Percentiles rank a stretch among this genome's conserved stretches.
Conservation (phyloP, 495 filamentous ascomycete species). For the Paragyromitra xinjiangensis region DNA sequence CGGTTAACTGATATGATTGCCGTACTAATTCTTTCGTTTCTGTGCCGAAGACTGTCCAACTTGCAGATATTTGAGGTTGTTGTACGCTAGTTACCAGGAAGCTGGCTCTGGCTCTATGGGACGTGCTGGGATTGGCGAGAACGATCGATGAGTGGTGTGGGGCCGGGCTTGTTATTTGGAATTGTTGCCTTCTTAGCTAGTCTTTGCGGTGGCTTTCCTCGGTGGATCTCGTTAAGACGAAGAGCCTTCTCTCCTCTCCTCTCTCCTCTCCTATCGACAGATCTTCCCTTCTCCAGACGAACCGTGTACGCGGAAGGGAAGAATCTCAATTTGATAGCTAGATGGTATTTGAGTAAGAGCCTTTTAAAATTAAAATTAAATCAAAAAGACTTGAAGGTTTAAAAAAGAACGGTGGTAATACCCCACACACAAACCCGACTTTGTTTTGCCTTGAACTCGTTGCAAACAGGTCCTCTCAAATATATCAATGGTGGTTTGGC, state of each 20-base stretch:
- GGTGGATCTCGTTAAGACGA: background rate
- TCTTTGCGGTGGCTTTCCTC: conserved; percentile 4
- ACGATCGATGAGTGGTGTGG: conserved; percentile 8
- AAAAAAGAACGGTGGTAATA: conserved; percentile 23
- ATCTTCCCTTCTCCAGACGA: conserved; percentile 5
- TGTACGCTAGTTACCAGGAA: conserved; percentile 29
- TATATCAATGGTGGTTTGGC: conserved; percentile 39
- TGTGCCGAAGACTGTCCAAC: conserved; percentile 3
- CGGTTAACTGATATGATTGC: conserved; percentile 1
- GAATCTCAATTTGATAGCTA: conserved; percentile 13
- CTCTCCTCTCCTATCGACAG: background rate
- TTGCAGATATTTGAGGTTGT: conserved; percentile 23
- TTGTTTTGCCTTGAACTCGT: conserved; percentile 19
- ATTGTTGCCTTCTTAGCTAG: conserved; percentile 37
- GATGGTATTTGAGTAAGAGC: conserved; percentile 37
- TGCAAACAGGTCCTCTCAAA: conserved; percentile 33
- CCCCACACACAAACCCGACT: conserved; percentile 23
- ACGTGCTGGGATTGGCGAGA: conserved; percentile 36
- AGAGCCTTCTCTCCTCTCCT: background rate
- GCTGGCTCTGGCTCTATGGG: background rate
- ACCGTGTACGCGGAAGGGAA: background rate
- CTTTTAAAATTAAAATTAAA: background rate
- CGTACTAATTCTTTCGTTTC: conserved; percentile 7
- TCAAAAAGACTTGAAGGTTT: conserved; percentile 18
- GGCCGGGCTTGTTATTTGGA: conserved; percentile 36